Percentiles rank a stretch among this genome's conserved stretches.
Evolutionary conservation across 495 filamentous ascomycete species (phyloP).

Genomic region (Xylaria longipes): DNA sequence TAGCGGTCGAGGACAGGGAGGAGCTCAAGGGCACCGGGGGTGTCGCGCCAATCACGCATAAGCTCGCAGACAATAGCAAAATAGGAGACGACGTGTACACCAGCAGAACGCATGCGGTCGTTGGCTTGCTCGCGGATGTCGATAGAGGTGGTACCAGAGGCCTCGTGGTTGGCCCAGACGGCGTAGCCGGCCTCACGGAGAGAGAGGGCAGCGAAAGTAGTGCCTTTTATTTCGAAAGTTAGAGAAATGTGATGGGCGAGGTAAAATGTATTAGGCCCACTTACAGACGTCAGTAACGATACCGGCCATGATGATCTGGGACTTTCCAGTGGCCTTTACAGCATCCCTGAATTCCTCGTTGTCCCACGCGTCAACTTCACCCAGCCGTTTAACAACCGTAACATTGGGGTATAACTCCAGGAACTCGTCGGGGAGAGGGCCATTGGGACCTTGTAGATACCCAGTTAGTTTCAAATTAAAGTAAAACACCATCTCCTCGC

Average conservation of each 20-base stretch:
- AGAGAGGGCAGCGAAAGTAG: conserved; percentile 74
- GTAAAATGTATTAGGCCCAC: conserved; percentile 32
- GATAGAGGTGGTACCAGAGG: conserved; percentile 55
- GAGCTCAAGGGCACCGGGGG: conserved; percentile 67
- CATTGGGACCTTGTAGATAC: conserved; percentile 62
- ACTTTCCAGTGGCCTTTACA: conserved; percentile 67
- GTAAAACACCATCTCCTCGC: not conserved
- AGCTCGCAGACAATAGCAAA: conserved; percentile 73
- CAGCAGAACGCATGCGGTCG: conserved; percentile 67
- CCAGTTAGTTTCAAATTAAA: conserved; percentile 2
- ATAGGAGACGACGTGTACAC: conserved; percentile 68
- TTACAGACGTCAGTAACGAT: conserved; percentile 79
- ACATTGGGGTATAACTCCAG: conserved; percentile 69
- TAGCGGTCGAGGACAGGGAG: conserved; percentile 70
- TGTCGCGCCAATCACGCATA: conserved; percentile 79
- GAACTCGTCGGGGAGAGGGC: conserved; percentile 73
- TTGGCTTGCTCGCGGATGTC: conserved; percentile 62
- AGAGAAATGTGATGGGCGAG: conserved; percentile 2
- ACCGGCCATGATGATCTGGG: conserved; percentile 74
- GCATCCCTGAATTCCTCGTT: conserved; percentile 72
- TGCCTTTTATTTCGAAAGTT: conserved; percentile 46
- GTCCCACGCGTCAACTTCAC: conserved; percentile 84
- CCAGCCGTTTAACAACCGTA: conserved; percentile 69
- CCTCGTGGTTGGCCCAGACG: conserved; percentile 78
- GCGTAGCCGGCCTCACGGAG: conserved; percentile 73